Percentiles rank a stretch among this genome's conserved stretches.
Conservation (phyloP, 495 filamentous ascomycete species). For the Pyrenula massariospora region DNA sequence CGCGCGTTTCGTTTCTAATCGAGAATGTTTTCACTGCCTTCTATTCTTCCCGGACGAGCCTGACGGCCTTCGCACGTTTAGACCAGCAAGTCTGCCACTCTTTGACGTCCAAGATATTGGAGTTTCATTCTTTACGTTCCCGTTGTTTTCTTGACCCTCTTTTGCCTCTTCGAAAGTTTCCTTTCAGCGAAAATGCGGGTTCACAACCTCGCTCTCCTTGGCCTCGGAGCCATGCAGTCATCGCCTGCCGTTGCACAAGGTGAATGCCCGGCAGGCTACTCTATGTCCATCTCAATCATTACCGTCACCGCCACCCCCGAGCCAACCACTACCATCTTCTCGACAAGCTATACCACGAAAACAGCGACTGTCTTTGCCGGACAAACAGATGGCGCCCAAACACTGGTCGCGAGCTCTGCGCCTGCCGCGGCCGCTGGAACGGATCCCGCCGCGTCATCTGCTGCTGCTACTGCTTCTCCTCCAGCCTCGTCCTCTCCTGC, state of each 20-base stretch:
- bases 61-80: neutral
- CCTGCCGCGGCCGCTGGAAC: neutral
- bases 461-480: neutral
- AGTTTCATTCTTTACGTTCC: neutral
- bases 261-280: slow-evolving; percentile 20
- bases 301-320: slow-evolving; percentile 8
- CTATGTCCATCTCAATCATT: slow-evolving; percentile 2
- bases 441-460: neutral
- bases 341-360: slow-evolving; percentile 2
- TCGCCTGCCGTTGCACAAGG: slow-evolving; percentile 18
- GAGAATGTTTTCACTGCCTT: neutral
- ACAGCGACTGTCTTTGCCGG: neutral
- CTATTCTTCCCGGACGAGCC: neutral
- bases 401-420: neutral
- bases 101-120: neutral
- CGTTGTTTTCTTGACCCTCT: neutral
- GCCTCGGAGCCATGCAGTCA: slow-evolving; percentile 17
- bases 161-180: neutral
- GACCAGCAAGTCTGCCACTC: neutral
- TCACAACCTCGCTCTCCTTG: slow-evolving; percentile 11
- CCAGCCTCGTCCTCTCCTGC: slow-evolving; percentile 1
- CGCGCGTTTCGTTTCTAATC: neutral
- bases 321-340: slow-evolving; percentile 1
- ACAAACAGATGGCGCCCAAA: neutral
- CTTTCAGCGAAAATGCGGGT: neutral